Percentiles rank a stretch among this genome's conserved stretches.
phyloP scores from a whole-genome alignment of 192 early-diverging fungal genomes.

The Rhizophagus sp. region DNA sequence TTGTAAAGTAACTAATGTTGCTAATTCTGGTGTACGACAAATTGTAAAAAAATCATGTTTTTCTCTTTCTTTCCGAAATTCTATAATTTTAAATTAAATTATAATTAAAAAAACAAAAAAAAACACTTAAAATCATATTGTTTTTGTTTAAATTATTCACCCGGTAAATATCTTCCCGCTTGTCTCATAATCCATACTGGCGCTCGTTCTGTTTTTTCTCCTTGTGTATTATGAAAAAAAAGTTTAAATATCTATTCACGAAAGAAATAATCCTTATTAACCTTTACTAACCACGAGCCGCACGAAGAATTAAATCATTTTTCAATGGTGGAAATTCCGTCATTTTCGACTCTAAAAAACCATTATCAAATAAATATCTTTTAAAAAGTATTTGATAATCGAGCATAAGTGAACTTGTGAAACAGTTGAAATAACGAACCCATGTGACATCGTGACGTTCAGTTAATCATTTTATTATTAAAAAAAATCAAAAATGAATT shows the following conservation, averaged over 20 bases:
- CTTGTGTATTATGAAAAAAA: conserved; percentile 29
- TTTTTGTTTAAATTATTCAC: conserved; percentile 40
- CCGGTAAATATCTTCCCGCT: conserved; percentile 94
- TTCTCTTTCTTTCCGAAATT: conserved; percentile 83
- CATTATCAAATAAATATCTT: too few relatives aligned
- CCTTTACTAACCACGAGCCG: conserved; percentile 68
- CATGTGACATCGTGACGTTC: too few relatives aligned
- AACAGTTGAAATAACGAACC: too few relatives aligned
- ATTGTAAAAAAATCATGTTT: conserved; percentile 94
- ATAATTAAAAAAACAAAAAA: background rate
- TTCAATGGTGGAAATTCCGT: conserved; percentile 77
- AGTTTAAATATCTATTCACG: background rate
- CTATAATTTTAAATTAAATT: conserved; percentile 44
- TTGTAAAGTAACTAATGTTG: conserved; percentile 94
- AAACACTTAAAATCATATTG: background rate
- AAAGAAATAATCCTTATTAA: conserved; percentile 16
- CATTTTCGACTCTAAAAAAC: conserved; percentile 12
- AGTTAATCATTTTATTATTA: too few relatives aligned
- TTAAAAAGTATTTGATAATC: background rate
- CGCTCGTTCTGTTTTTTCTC: conserved; percentile 70
- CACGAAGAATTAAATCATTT: conserved; percentile 90
- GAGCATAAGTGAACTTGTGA: background rate
- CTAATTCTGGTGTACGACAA: conserved; percentile 89
- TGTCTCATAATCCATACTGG: conserved; percentile 99
- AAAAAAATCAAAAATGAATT: too few relatives aligned